Percentiles rank a stretch among this genome's conserved stretches.
These are phyloP conservation scores for Penium margaritaceum DNA, from an alignment of 139 green algal genomes.

Conservation along the genomic window DNA sequence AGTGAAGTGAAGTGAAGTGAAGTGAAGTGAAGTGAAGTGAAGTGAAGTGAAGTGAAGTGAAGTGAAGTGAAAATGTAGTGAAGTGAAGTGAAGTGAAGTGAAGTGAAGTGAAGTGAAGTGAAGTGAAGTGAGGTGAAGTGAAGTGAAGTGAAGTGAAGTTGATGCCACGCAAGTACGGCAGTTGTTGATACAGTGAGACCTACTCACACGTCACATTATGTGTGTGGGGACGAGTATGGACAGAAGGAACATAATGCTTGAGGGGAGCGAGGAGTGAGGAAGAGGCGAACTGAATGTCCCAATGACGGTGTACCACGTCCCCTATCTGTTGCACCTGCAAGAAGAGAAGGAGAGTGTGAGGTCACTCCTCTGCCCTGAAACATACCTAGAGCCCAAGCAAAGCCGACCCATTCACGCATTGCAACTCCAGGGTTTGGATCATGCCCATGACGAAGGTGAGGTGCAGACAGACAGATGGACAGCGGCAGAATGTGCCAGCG, in stretches of 20 bases:
- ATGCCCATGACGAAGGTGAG: too few relatives aligned
- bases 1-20: slow-evolving; percentile 7
- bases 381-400: too few relatives aligned
- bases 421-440: too few relatives aligned
- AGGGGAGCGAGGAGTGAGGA: not conserved
- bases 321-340: not conserved
- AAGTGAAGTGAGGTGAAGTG: not conserved
- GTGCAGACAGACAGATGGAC: too few relatives aligned
- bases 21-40: not conserved
- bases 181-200: too few relatives aligned
- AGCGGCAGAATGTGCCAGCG: too few relatives aligned
- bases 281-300: not conserved
- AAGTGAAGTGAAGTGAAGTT: not conserved
- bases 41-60: slow-evolving; percentile 6
- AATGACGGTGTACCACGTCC: not conserved
- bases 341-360: too few relatives aligned
- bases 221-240: not conserved
- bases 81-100: not conserved
- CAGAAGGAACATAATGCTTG: not conserved
- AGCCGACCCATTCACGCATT: too few relatives aligned
- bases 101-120: not conserved
- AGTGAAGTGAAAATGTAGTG: not conserved
- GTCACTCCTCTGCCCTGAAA: too few relatives aligned
- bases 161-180: not conserved
- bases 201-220: too few relatives aligned